Evolutionary conservation across 1,284 basidiomycete genomes (phyloP), one percentile per base, ranked within the genome.

Genomic region (Tylopilus orsonianus): DNA sequence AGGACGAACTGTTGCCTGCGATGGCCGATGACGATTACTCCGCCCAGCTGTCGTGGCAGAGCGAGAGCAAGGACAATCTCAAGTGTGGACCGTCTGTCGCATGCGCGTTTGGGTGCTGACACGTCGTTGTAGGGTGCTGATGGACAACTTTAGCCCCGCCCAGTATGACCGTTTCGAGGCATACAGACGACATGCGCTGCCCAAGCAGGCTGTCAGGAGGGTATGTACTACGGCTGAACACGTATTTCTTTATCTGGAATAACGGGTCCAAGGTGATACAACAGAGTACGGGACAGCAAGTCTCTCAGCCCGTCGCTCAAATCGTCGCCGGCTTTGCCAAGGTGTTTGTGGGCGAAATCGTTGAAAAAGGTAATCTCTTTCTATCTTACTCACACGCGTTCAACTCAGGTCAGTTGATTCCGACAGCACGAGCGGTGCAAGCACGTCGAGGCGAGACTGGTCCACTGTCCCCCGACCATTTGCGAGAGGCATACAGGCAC

Each of bases 111-210:
- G 13, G 8, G 14, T 13, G 7, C 47, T 62, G 20, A 65, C 34
- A 1, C 10, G 18, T 19, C 22, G n/a, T n/a, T n/a, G 13, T 26
- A 90, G 90, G 61, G 84, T 93, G 36, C 72, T 94, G 48, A 90
- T 94, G 79, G 87, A 93, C 65, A 89, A 90, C 56, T 89, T 95
- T 61, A 85, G 83, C 52, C 77, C 84, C 2, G 83, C 79, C 13
- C 92, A 96, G 64, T 90, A 92, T 59, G 90, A 93, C 46, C 79
- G 93, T 0, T 94, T 93, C 59, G 90, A 93, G 61, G 88, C 89
- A 0, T 95, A 93, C 60, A 75, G 92, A 48, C 75, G 91, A 40
- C 87, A 90, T 53, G 89, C 89, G 4, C 69, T 95, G 22, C 86
- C 89, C 4, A 94, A 93, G 64, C 83, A 85, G 54, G 85, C 82